A percentile compares a stretch with the other conserved stretches of the same genome.
These are phyloP conservation scores for Ceratocystis lukuohia DNA, from an alignment of 2,329 filamentous ascomycete species.

Conservation along the genomic window DNA sequence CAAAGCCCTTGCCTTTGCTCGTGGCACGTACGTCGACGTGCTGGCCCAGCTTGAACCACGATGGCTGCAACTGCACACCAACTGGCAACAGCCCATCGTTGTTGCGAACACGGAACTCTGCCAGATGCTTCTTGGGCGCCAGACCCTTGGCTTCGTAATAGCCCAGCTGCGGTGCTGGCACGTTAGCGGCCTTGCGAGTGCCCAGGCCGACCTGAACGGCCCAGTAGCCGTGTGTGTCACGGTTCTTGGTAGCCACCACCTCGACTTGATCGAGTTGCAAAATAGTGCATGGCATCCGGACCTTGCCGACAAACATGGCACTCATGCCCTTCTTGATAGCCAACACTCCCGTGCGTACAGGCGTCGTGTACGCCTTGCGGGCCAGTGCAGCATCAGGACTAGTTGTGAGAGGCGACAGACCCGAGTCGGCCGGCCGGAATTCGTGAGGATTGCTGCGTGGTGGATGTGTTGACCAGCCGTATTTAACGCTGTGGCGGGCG, in stretches of 20 bases:
- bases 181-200: constrained; percentile 57
- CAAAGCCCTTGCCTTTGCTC: constrained; percentile 81
- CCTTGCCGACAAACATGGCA: constrained; percentile 67
- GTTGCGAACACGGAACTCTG: constrained; percentile 74
- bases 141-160: constrained; percentile 76
- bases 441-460: constrained; percentile 39
- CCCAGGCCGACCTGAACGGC: constrained; percentile 83
- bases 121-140: constrained; percentile 68
- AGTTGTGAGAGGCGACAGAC: constrained; percentile 42
- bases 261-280: constrained; percentile 88
- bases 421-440: constrained; percentile 46
- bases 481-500: constrained; percentile 38
- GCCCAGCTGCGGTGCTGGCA: constrained; percentile 70
- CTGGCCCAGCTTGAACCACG: constrained; percentile 84
- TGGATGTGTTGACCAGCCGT: constrained; percentile 48
- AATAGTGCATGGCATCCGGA: constrained; percentile 74
- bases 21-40: constrained; percentile 74
- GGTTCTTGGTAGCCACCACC: constrained; percentile 76
- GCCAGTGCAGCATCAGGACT: constrained; percentile 48
- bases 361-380: constrained; percentile 45
- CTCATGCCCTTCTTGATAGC: constrained; percentile 95
- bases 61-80: constrained; percentile 63
- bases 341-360: constrained; percentile 64
- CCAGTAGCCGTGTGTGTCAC: constrained; percentile 73
- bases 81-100: constrained; percentile 60